Percentiles rank a stretch among this genome's conserved stretches.
These are phyloP conservation scores for Auxenochlorella pyrenoidosa DNA, from an alignment of 139 green algal genomes.

Conservation along the genomic window DNA sequence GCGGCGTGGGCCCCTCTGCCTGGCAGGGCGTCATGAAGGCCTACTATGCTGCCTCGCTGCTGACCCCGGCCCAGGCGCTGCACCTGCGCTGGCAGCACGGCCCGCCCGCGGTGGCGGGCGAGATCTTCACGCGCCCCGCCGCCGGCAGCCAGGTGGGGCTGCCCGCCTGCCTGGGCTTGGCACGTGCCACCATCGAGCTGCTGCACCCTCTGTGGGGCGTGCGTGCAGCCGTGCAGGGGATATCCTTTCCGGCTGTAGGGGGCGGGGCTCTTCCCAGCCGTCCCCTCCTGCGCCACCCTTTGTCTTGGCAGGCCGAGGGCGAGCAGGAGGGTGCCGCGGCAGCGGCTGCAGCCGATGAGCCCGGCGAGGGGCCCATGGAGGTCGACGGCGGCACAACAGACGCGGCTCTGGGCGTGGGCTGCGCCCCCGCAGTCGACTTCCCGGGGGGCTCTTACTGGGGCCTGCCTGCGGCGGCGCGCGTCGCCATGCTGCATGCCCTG, in stretches of 20 bases:
- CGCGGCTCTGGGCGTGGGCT: neutral
- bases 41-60: conserved; percentile 27
- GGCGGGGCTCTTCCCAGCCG: no score
- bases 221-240: no score
- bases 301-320: no score
- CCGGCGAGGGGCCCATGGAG: neutral
- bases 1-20: neutral
- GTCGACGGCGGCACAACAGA: neutral
- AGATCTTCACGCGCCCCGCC: conserved; percentile 21
- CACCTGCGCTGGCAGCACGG: conserved; percentile 25
- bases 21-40: conserved; percentile 43
- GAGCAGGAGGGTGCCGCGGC: no score
- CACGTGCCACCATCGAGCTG: no score
- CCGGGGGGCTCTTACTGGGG: conserved; percentile 51
- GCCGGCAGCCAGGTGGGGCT: neutral
- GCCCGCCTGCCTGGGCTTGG: neutral
- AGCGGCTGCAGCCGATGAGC: neutral
- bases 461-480: conserved; percentile 29
- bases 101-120: conserved; percentile 29
- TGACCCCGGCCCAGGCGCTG: neutral
- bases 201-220: no score
- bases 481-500: conserved; percentile 54
- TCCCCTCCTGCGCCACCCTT: no score
- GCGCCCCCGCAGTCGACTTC: conserved; percentile 10
- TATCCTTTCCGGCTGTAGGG: no score